A percentile compares a stretch with the other conserved stretches of the same genome.
Evolutionary conservation across 768 basidiomycete genomes (phyloP).

Genomic region (Gyrodon lividus): DNA sequence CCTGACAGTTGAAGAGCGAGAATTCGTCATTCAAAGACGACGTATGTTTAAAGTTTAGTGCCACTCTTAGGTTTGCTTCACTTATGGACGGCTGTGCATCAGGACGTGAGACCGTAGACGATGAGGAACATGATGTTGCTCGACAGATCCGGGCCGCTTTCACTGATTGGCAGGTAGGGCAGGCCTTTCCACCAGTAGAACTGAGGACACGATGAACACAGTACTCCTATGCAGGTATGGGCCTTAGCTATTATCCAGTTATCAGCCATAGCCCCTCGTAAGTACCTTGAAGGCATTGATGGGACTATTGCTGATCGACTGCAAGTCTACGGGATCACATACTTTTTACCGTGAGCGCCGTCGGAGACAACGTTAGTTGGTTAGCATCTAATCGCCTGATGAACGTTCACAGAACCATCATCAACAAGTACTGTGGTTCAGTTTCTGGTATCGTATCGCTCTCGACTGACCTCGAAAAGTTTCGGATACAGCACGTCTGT

Average conservation of each 20-base stretch:
- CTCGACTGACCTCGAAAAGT: conserved; percentile 25
- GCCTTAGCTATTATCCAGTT: conserved; percentile 44
- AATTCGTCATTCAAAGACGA: conserved; percentile 54
- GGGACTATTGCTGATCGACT: background rate
- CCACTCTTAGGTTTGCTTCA: no score
- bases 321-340: conserved; percentile 61
- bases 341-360: conserved; percentile 60
- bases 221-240: background rate
- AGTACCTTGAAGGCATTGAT: conserved; percentile 24
- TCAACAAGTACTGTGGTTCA: background rate
- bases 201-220: background rate
- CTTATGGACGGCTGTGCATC: conserved; percentile 25
- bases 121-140: conserved; percentile 59
- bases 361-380: background rate
- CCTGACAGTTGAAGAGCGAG: conserved; percentile 59
- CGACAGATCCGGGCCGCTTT: conserved; percentile 52
- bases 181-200: background rate
- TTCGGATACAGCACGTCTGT: conserved; percentile 56
- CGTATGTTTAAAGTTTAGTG: conserved; percentile 35
- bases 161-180: conserved; percentile 57
- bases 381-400: background rate
- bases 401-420: conserved; percentile 4
- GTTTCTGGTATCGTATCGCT: background rate
- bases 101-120: conserved; percentile 51
- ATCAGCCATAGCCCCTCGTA: conserved; percentile 56